Conservation (phyloP, 2,329 filamentous ascomycete genomes). For the Aspergillus tubingensis region DNA sequence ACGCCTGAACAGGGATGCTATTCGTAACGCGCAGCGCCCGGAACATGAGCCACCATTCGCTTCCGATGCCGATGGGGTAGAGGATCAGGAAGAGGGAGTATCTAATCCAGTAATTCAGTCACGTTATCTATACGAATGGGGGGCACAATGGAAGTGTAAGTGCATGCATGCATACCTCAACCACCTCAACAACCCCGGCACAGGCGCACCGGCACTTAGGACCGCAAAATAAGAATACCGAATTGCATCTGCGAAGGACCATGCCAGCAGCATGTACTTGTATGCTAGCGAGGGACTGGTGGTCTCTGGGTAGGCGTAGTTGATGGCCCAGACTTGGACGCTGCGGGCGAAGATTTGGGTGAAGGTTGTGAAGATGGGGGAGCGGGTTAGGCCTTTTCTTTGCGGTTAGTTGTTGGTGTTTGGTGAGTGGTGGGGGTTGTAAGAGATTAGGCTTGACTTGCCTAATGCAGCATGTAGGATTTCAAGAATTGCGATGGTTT, state of each 20-base stretch:
- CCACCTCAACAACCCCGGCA: slow-evolving; percentile 25
- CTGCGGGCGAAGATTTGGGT: slow-evolving; percentile 33
- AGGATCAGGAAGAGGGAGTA: slow-evolving; percentile 32
- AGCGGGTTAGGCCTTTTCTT: slow-evolving; percentile 27
- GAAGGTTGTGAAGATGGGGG: slow-evolving; percentile 33
- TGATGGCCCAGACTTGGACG: slow-evolving; percentile 36
- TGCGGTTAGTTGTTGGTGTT: background rate
- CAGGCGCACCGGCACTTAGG: slow-evolving; percentile 19
- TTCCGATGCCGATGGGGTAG: slow-evolving; percentile 32
- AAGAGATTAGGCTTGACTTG: slow-evolving; percentile 8
- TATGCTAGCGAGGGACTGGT: slow-evolving; percentile 24
- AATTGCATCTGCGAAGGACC: slow-evolving; percentile 30
- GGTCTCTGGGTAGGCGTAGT: slow-evolving; percentile 26
- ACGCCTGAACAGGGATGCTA: slow-evolving; percentile 11
- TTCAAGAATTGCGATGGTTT: slow-evolving; percentile 29
- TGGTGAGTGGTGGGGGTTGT: background rate
- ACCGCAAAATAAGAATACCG: slow-evolving; percentile 31
- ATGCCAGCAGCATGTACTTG: slow-evolving; percentile 29
- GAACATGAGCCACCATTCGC: slow-evolving; percentile 36
- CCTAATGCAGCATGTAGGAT: slow-evolving; percentile 30
- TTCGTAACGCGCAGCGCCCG: slow-evolving; percentile 16
- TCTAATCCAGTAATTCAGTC: slow-evolving; percentile 12
- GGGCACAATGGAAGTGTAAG: no score
- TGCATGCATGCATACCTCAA: slow-evolving; percentile 18
- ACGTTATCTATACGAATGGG: background rate